Evolutionary conservation across 768 basidiomycete genomes (phyloP).

Genomic region (Glaciozyma antarctica): DNA sequence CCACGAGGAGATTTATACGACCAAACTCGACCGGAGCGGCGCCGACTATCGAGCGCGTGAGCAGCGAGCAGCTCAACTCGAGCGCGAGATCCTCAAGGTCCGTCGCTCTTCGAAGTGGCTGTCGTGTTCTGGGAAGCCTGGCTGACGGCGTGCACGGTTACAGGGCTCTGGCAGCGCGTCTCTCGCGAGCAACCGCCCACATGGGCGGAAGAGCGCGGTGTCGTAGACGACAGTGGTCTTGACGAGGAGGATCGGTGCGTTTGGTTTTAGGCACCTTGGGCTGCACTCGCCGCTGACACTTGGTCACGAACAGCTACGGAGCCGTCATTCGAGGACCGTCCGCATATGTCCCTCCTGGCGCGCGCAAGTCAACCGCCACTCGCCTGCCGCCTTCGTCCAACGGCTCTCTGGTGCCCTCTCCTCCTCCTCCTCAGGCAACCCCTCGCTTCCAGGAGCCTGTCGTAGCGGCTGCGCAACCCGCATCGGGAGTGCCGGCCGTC

Average conservation of each 20-base stretch:
- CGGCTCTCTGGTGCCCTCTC: background rate
- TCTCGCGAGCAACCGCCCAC: conserved; percentile 62
- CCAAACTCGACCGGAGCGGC: conserved; percentile 72
- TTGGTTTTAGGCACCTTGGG: conserved; percentile 14
- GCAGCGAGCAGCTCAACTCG: conserved; percentile 73
- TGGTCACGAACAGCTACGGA: conserved; percentile 57
- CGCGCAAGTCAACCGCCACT: conserved; percentile 47
- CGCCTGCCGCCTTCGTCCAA: background rate
- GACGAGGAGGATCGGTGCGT: conserved; percentile 95
- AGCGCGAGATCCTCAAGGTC: conserved; percentile 82
- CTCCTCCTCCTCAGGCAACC: conserved; percentile 4
- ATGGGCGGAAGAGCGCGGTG: conserved; percentile 74
- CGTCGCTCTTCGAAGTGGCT: conserved; percentile 31
- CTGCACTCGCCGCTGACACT: conserved; percentile 33
- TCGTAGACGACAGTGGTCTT: conserved; percentile 57
- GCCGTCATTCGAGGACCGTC: conserved; percentile 79
- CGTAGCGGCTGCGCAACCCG: conserved; percentile 31
- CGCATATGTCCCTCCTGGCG: conserved; percentile 91
- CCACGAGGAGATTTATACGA: conserved; percentile 90
- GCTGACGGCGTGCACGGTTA: background rate
- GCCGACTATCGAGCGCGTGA: conserved; percentile 84
- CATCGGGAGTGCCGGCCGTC: conserved; percentile 31
- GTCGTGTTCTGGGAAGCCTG: background rate
- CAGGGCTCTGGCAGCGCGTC: background rate
- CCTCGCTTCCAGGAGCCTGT: conserved; percentile 10